These are phyloP conservation scores for Cutaneotrichosporon sp. DNA, from an alignment of 1,284 basidiomycete species.

Conservation along the genomic window DNA sequence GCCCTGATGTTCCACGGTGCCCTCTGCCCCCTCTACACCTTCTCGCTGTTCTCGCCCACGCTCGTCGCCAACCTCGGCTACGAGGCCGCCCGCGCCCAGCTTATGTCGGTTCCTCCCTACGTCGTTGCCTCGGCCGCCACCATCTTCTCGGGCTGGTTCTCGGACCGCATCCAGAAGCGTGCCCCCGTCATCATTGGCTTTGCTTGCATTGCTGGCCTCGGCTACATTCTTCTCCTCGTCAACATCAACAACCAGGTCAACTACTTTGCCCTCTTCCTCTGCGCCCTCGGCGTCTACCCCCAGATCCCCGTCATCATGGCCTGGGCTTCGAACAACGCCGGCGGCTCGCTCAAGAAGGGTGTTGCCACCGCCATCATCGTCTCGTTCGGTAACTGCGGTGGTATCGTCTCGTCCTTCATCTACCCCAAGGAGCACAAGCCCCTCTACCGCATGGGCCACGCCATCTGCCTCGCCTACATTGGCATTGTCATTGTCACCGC, in stretches of 20 bases:
- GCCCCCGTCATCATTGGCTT: constrained; percentile 41
- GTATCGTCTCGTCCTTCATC: constrained; percentile 52
- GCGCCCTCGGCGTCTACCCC: constrained; percentile 56
- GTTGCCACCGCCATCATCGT: constrained; percentile 57
- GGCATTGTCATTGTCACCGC: constrained; percentile 20
- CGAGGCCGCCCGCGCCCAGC: constrained; percentile 64
- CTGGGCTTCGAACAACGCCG: constrained; percentile 57
- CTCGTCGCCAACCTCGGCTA: constrained; percentile 52
- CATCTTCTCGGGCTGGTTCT: constrained; percentile 37
- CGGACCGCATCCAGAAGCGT: constrained; percentile 39
- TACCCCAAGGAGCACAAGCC: constrained; percentile 39
- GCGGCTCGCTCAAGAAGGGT: constrained; percentile 56
- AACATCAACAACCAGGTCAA: constrained; percentile 46
- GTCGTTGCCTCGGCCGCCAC: constrained; percentile 36
- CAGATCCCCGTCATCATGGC: constrained; percentile 55
- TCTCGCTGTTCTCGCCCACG: constrained; percentile 54
- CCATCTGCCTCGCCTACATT: constrained; percentile 32
- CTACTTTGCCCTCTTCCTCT: constrained; percentile 56
- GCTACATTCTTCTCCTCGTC: constrained; percentile 35
- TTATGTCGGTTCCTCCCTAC: constrained; percentile 46
- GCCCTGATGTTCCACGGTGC: constrained; percentile 42
- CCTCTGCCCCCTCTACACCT: constrained; percentile 56
- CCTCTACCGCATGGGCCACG: constrained; percentile 31
- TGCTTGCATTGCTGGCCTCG: constrained; percentile 29
- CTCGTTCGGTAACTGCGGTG: constrained; percentile 56